Evolutionary conservation across 192 early-diverging fungal species (phyloP), one percentile per base, ranked within the genome.

Genomic region (Umbelopsis ramanniana): DNA sequence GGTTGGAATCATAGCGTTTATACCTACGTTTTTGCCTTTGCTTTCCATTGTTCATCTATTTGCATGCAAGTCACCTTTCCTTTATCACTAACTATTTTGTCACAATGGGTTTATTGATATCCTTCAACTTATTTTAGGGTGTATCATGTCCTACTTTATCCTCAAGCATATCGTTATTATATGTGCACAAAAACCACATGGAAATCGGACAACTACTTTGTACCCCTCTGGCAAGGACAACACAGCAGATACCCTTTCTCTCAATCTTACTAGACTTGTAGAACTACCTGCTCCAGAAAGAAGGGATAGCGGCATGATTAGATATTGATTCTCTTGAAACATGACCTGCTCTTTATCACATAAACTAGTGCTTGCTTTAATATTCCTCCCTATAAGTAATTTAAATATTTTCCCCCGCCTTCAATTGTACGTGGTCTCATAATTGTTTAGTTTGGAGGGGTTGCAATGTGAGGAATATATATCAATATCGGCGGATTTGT

Each of bases 301-400:
- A 38, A 63, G 57, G 33, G 57, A 63, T 26, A 63, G 57, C 33
- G 57, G 57, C 57, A 63, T 63, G 57, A 63, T 63, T 63, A 22
- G 57, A 63, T 63, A 63, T 19, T 63, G 33, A 37, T n/a, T 43
- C 40, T 43, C 40, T 43, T 7, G 1, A 43, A 43, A 29, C 40
- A 43, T 43, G 2, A 43, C 8, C 40, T 43, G 40, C 6, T 43
- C 40, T 43, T 11, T 43, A 29, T 29, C 29, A 2, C 3, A 43
- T 12, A 11, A 43, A 12, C 6, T 6, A 43, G 1, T 7, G 8
- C 11, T 43, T 43, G 11, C 40, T 43, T 43, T 43, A 43, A 43
- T 43, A 7, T 43, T 43, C 40, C 40, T 43, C 6, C 11, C 40
- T 11, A 11, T 6, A 2, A 1, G 40, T 43, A 43, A 43, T 43